phyloP scores from a whole-genome alignment of 2,329 filamentous ascomycete genomes.

The Neonectria punicea region DNA sequence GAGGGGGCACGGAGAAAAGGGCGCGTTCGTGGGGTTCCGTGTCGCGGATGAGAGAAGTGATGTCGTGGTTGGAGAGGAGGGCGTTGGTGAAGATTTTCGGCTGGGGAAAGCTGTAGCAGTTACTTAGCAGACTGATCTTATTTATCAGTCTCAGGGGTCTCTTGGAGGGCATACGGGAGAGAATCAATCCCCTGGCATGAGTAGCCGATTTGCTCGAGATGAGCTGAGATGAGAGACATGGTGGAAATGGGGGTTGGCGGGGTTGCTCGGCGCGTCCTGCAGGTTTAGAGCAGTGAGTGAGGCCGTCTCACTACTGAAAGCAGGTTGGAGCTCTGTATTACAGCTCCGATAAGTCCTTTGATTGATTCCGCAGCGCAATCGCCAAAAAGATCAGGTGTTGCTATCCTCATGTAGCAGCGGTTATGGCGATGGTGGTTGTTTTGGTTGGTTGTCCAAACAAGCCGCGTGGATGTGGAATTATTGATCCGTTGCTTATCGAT shows the following conservation, averaged over 20 bases:
- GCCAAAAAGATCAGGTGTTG: neutral
- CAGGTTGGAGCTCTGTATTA: no score
- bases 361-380: neutral
- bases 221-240: slow-evolving; percentile 76
- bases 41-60: slow-evolving; percentile 93
- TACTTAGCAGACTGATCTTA: neutral
- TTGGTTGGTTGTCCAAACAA: neutral
- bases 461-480: neutral
- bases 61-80: slow-evolving; percentile 87
- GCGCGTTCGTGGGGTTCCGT: slow-evolving; percentile 95
- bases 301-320: neutral
- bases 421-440: neutral
- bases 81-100: slow-evolving; percentile 98
- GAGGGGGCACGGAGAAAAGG: slow-evolving; percentile 89
- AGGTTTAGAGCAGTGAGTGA: neutral
- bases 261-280: neutral
- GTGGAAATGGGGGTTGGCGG: slow-evolving; percentile 28
- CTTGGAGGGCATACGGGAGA: slow-evolving; percentile 67
- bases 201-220: slow-evolving; percentile 80
- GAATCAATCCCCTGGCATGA: slow-evolving; percentile 82
- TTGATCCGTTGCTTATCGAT: neutral
- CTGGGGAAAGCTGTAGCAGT: slow-evolving; percentile 75
- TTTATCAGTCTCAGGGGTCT: neutral
- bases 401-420: neutral
- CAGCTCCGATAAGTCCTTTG: neutral